Evolutionary conservation across 352 stramenopile genomes (phyloP).

Genomic region (Phytopythium sindhum): DNA sequence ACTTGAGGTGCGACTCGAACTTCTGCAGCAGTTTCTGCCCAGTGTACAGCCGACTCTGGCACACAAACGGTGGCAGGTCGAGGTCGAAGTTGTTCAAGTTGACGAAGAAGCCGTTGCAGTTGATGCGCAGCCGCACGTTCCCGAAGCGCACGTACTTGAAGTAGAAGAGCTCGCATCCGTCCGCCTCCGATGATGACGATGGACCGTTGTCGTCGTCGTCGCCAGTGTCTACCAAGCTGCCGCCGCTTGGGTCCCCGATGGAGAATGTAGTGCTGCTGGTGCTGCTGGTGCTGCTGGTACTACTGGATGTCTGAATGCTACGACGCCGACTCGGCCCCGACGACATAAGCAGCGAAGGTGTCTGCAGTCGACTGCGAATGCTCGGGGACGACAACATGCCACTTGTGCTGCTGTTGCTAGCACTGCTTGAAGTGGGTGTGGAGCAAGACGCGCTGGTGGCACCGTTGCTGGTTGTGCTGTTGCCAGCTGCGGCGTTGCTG

Average conservation of each 20-base stretch:
- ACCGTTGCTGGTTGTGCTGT: not conserved
- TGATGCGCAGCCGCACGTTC: constrained; percentile 75
- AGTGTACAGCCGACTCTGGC: constrained; percentile 78
- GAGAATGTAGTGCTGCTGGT: not conserved
- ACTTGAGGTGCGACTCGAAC: constrained; percentile 82
- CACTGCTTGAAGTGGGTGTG: not conserved
- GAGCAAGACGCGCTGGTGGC: constrained; percentile 8
- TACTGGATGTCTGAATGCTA: constrained; percentile 3
- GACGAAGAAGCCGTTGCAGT: constrained; percentile 85
- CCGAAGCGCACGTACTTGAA: constrained; percentile 84
- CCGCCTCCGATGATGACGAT: constrained; percentile 19
- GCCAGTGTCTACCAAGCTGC: not conserved
- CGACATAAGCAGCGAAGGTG: not conserved
- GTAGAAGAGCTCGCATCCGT: constrained; percentile 78
- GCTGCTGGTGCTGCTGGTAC: not conserved
- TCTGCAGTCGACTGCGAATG: constrained; percentile 2
- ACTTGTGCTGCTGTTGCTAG: not conserved
- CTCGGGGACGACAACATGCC: constrained; percentile 1
- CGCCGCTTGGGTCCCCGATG: not conserved
- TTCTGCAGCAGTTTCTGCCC: constrained; percentile 80
- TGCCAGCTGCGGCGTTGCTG: constrained; percentile 7
- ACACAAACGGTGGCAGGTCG: constrained; percentile 73
- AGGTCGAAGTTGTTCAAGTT: constrained; percentile 82
- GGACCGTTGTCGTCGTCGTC: constrained; percentile 43
- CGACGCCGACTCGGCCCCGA: not conserved